Base-by-base conservation (phyloP, 2,329 filamentous ascomycete species). In the Alternaria atra region DNA sequence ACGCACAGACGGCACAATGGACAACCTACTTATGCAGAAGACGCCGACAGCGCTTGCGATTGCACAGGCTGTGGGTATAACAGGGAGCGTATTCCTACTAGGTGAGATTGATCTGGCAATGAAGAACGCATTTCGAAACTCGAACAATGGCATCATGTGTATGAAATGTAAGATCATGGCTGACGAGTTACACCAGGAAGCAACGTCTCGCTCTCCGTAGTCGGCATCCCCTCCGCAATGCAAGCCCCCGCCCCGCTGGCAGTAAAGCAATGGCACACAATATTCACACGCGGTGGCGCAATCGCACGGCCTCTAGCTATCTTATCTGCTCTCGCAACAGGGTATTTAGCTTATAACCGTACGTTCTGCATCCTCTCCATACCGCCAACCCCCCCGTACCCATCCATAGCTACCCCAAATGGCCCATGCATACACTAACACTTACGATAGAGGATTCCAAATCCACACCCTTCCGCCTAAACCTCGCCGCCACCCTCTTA, bases 211-310 rank as follows among this genome's bases (percentile, higher is more conserved):
- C 64, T 77, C 54, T 86, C 84, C 6, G 67, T 79, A 69, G 76
- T 81, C 58, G 63, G 79, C n/a, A 70, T 86, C 2, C 87, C 87
- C 2, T 81, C 84, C 40, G 75, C 89, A 8, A 81, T 89, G 59
- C 80, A 85, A 60, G 83, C 85, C 0, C 87, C 87, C 1, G 81
- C 84, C 1, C 83, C 83, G 2, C 75, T 88, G 10, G 82, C 88
- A 61, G 83, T 85, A 32, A 80, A 79, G 39, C 87, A 89, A 76
- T 89, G 86, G 86, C 68, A 74, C 59, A 78, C 72, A 40, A 73
- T 81, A 59, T 84, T 79, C 73, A 68, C 73, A 17, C 65, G 70
- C 2, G 83, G 83, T 52, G 79, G 68, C 72, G 54, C 61, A 67
- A 55, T 80, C 39, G 80, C 83, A 20, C 80, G 81, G 0, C 62